phyloP scores from a whole-genome alignment of 129 eudicot species.

The Rutidosis leptorrhynchoides region DNA sequence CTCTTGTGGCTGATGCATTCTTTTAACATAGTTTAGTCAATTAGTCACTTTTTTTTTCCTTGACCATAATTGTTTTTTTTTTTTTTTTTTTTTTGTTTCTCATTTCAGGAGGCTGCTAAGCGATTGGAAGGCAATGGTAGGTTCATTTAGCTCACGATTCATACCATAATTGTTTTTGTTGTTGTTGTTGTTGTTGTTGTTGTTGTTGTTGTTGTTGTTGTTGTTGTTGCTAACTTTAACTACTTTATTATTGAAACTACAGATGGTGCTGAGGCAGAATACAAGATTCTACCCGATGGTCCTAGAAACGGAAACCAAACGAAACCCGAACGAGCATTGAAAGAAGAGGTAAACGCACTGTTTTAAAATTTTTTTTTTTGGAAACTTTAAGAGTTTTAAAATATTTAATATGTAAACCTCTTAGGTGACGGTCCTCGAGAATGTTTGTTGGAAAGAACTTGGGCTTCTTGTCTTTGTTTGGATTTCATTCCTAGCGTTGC shows the following conservation, averaged over 20 bases:
- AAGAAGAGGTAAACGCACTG: slow-evolving; percentile 45
- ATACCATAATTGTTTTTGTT: background rate
- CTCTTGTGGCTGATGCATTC: too few relatives aligned
- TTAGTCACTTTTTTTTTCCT: background rate
- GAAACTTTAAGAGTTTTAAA: background rate
- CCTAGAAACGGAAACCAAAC: slow-evolving; percentile 41
- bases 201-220: too few relatives aligned
- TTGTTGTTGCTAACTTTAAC: background rate
- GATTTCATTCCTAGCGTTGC: slow-evolving; percentile 75
- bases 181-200: too few relatives aligned
- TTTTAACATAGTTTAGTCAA: too few relatives aligned
- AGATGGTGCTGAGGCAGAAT: slow-evolving; percentile 56
- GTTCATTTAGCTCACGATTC: slow-evolving; percentile 22
- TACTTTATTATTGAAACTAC: background rate
- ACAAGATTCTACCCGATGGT: slow-evolving; percentile 88
- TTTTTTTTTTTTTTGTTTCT: background rate
- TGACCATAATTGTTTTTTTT: background rate
- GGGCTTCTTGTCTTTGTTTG: slow-evolving; percentile 87
- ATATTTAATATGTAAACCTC: slow-evolving; percentile 11
- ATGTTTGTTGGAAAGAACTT: slow-evolving; percentile 90
- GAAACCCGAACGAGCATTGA: slow-evolving; percentile 36
- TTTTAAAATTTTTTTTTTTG: background rate
- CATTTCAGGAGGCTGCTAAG: slow-evolving; percentile 69
- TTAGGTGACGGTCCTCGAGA: slow-evolving; percentile 68
- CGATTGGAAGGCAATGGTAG: slow-evolving; percentile 49